Conservation (phyloP, 371 early-diverging fungal species). For the Mortierella polycephala region DNA sequence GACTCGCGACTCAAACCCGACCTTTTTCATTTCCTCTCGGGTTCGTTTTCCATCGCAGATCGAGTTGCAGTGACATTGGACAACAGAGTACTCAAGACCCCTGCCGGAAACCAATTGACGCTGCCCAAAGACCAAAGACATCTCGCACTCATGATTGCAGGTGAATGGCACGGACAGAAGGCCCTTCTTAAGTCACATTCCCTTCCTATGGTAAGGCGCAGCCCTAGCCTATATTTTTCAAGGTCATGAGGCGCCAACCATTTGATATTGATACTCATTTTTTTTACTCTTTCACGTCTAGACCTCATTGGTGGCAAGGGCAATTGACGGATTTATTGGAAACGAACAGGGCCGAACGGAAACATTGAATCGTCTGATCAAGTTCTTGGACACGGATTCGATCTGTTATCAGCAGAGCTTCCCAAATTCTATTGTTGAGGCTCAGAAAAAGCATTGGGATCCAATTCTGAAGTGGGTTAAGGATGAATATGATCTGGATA, state of each 20-base stretch:
- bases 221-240: not conserved
- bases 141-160: conserved; percentile 87
- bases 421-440: conserved; percentile 78
- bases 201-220: conserved; percentile 79
- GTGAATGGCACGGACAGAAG: conserved; percentile 94
- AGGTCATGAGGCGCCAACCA: no score
- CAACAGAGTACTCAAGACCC: conserved; percentile 84
- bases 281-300: conserved; percentile 22
- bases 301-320: conserved; percentile 89
- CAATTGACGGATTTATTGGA: conserved; percentile 77
- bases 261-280: no score
- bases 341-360: conserved; percentile 64
- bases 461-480: conserved; percentile 87
- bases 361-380: conserved; percentile 79
- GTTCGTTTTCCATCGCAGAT: conserved; percentile 47
- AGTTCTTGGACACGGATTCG: conserved; percentile 90
- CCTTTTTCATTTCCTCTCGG: not conserved
- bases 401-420: conserved; percentile 86
- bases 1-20: no score
- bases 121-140: conserved; percentile 66
- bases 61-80: conserved; percentile 78
- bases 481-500: conserved; percentile 69
- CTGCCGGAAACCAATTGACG: conserved; percentile 75
- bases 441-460: conserved; percentile 85
- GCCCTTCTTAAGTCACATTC: conserved; percentile 83